phyloP scores from a whole-genome alignment of 345 rosid genomes.

The Conringia planisiliqua region DNA sequence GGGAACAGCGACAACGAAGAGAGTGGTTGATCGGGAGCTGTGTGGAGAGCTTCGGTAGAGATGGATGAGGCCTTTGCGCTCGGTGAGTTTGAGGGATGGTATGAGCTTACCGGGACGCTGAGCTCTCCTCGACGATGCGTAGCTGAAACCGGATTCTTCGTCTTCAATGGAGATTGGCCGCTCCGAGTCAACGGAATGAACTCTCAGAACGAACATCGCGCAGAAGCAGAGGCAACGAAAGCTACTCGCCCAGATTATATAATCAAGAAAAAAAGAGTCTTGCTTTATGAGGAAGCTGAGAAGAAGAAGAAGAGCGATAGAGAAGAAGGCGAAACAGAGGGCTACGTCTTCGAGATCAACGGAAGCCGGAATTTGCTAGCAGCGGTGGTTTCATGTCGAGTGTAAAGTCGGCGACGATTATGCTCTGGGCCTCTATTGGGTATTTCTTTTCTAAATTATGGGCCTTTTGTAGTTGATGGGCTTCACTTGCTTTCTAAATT shows the following conservation, averaged over 20 bases:
- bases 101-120: slow-evolving; percentile 26
- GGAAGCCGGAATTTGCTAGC: neutral
- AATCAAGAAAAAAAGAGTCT: neutral
- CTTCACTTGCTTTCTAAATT: neutral
- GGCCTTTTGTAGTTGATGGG: neutral
- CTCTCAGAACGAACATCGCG: slow-evolving; percentile 69
- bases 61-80: slow-evolving; percentile 74
- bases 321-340: neutral
- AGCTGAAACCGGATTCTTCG: slow-evolving; percentile 47
- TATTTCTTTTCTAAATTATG: neutral
- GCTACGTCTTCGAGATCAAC: neutral
- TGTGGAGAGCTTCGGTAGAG: slow-evolving; percentile 59
- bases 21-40: slow-evolving; percentile 60
- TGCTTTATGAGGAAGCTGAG: too few relatives aligned
- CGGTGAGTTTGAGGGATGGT: slow-evolving; percentile 44
- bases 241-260: neutral
- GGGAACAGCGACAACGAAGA: slow-evolving; percentile 83
- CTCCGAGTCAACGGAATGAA: slow-evolving; percentile 80
- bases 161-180: slow-evolving; percentile 51
- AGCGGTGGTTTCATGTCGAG: neutral
- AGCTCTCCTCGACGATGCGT: slow-evolving; percentile 26
- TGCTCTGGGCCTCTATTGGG: neutral
- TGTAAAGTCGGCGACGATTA: neutral
- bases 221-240: neutral
- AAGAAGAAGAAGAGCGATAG: neutral